Percentiles rank a stretch among this genome's conserved stretches.
phyloP scores from a whole-genome alignment of 2,329 filamentous ascomycete genomes.

The Pyricularia pennisetigena region DNA sequence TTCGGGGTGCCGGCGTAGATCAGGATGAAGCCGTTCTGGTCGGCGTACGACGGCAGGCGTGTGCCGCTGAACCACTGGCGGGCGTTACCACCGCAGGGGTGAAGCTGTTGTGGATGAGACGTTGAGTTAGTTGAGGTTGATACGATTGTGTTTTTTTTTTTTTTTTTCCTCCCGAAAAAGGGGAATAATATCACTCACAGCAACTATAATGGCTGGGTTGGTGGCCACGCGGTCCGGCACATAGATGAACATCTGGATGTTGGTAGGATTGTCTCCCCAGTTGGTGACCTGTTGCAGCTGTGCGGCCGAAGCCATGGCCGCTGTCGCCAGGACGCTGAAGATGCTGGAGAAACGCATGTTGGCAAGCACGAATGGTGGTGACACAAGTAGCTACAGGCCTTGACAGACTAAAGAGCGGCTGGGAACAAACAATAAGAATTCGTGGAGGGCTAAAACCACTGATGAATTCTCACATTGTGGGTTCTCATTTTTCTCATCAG shows the following conservation, averaged over 20 bases:
- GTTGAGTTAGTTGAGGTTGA: neutral
- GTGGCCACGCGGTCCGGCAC: constrained; percentile 22
- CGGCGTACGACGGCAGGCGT: constrained; percentile 34
- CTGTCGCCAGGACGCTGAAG: neutral
- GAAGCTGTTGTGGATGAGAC: neutral
- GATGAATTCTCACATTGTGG: neutral
- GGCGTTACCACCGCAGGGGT: constrained; percentile 6
- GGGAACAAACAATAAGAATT: neutral
- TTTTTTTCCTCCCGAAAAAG: neutral
- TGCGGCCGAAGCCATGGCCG: constrained; percentile 19
- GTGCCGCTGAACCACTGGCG: constrained; percentile 42
- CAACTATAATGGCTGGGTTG: constrained; percentile 38
- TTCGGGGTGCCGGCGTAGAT: constrained; percentile 43
- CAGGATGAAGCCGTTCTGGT: constrained; percentile 31
- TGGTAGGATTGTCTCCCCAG: constrained; percentile 29
- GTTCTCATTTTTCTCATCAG: neutral
- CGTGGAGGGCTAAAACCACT: neutral
- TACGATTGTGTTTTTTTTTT: too few relatives aligned
- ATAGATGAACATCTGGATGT: constrained; percentile 34
- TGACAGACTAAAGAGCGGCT: neutral
- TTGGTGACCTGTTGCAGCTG: constrained; percentile 25
- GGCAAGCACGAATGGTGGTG: neutral
- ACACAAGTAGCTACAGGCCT: neutral
- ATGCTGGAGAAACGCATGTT: constrained; percentile 3
- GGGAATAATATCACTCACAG: constrained; percentile 17